These are phyloP conservation scores for Multifurca ochricompacta DNA, from an alignment of 768 basidiomycete genomes.

Conservation along the genomic window DNA sequence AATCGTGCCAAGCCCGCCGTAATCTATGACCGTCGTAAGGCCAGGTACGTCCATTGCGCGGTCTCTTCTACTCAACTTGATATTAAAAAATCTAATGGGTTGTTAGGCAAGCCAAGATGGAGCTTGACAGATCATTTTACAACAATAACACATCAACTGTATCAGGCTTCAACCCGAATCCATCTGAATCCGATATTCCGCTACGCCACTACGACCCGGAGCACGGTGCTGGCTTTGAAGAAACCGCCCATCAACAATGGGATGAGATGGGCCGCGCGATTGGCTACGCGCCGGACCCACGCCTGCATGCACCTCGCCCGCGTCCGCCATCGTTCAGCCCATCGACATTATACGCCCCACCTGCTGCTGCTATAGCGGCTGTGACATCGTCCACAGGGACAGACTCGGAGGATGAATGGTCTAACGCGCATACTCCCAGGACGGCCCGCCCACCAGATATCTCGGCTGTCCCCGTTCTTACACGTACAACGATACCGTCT, in stretches of 20 bases:
- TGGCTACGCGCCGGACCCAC: slow-evolving; percentile 39
- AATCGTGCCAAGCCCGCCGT: slow-evolving; percentile 56
- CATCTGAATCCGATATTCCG: slow-evolving; percentile 38
- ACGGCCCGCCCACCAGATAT: background rate
- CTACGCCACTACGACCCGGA: slow-evolving; percentile 30
- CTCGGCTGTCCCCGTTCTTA: background rate
- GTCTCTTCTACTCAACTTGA: background rate
- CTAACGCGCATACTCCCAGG: slow-evolving; percentile 4
- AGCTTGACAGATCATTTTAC: slow-evolving; percentile 14
- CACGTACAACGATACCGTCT: too few relatives aligned
- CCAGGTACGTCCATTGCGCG: slow-evolving; percentile 37
- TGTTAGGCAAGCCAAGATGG: slow-evolving; percentile 47
- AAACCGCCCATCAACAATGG: slow-evolving; percentile 41
- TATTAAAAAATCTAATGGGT: background rate
- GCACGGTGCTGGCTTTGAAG: slow-evolving; percentile 12
- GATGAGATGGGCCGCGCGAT: slow-evolving; percentile 42
- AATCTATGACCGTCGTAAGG: slow-evolving; percentile 65
- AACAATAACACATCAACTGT: slow-evolving; percentile 17
- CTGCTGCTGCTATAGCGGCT: background rate
- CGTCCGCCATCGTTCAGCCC: slow-evolving; percentile 8
- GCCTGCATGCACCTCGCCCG: slow-evolving; percentile 46
- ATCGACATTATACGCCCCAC: slow-evolving; percentile 1
- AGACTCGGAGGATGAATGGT: slow-evolving; percentile 5
- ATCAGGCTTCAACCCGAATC: slow-evolving; percentile 24
- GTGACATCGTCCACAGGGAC: background rate